Percentiles rank a stretch among this genome's conserved stretches.
Conservation (phyloP, 441 rosid genomes). For the Rhodomyrtus psidioides region DNA sequence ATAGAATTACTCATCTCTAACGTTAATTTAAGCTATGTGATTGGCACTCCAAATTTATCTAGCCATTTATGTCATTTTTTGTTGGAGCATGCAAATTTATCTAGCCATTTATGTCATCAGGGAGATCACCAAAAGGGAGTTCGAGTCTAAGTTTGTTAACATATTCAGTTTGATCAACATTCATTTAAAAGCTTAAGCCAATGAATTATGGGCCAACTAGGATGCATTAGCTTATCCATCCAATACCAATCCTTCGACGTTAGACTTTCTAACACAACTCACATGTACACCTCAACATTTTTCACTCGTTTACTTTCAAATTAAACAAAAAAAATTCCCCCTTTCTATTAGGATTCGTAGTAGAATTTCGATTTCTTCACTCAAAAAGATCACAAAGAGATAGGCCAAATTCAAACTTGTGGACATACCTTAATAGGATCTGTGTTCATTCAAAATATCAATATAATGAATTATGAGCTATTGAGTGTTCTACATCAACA, state of each 20-base stretch:
- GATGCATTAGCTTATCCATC: fast-evolving
- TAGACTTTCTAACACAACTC: neutral
- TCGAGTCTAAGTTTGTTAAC: no score
- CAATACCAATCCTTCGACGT: fast-evolving
- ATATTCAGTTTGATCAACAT: fast-evolving
- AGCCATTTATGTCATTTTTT: neutral
- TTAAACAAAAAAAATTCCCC: neutral
- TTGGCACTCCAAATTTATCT: neutral
- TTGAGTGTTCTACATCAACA: neutral
- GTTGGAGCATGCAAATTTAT: neutral
- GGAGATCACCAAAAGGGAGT: neutral
- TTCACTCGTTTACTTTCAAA: neutral
- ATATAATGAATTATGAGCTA: neutral
- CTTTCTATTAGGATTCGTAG: neutral
- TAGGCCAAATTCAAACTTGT: neutral
- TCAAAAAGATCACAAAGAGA: neutral
- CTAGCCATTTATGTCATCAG: neutral
- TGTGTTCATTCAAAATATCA: neutral
- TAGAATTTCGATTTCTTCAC: fast-evolving
- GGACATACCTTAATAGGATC: neutral
- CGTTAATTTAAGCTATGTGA: neutral
- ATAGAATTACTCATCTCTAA: no score
- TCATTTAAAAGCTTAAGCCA: neutral
- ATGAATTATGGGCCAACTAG: neutral
- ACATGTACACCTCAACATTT: neutral